Base-by-base conservation (phyloP, 208 protist species). In the Phytomonas francai region DNA sequence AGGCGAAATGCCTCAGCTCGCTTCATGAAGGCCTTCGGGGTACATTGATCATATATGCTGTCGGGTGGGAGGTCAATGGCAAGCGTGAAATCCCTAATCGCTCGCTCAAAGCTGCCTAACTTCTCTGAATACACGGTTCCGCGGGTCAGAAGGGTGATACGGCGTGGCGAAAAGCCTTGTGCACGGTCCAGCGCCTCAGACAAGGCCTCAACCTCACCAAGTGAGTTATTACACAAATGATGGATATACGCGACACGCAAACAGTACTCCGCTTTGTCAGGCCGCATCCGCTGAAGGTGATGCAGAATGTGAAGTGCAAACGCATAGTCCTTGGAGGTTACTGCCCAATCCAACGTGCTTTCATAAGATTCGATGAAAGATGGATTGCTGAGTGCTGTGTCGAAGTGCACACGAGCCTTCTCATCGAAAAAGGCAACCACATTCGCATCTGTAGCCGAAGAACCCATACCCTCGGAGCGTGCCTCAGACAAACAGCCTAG, bases 61-160 rank as follows among this genome's bases (percentile, higher is more conserved):
- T 81, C 75, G 5, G 78, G 59, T 14, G 76, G 71, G 4, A 87
- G 69, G 59, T 69, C 72, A 57, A 96, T 74, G 42, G 83, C 74
- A 32, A 93, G 74, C 12, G 83, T 89, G 61, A 92, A 89, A 68
- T 96, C 90, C 28, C 79, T 76, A 73, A 96, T 91, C 22, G 90
- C 90, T 25, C 81, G 68, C 62, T 88, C 80, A 72, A 83, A 71
- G 63, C 87, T 73, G n/a, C 70, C 54, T 22, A 85, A 59, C 45
- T 81, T 71, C 25, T 84, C 80, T 2, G 79, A 74, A 70, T 87
- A 87, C 34, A 91, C 74, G 1, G 77, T 74, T n/a, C 87, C 90
- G n/a, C 90, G 87, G 3, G 77, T 77, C 28, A 96, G 77, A 45
- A 92, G 78, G 12, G 85, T 93, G 16, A 77, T 68, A 31, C 81